A percentile compares a stretch with the other conserved stretches of the same genome.
phyloP scores from a whole-genome alignment of 2,329 filamentous ascomycete genomes.

The Aotearoamyces nothofagi region DNA sequence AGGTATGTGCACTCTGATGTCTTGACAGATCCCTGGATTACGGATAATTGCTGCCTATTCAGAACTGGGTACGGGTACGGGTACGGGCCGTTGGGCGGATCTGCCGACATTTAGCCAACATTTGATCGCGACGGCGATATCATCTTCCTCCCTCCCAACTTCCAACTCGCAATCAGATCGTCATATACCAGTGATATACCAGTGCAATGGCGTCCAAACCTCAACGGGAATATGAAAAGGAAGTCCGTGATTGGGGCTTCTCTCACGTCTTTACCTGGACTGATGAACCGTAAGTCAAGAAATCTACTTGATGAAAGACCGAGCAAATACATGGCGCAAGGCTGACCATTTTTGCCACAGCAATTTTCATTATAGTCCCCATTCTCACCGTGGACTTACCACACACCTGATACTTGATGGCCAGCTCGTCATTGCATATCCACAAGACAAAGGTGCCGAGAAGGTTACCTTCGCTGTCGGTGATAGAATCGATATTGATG shows the following conservation, averaged over 20 bases:
- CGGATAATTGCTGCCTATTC: no score
- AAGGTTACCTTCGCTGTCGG: constrained; percentile 46
- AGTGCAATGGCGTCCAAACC: constrained; percentile 22
- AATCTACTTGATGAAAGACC: constrained; percentile 1
- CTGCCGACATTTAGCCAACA: no score
- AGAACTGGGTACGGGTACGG: no score
- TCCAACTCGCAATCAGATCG: no score
- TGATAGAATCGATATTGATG: constrained; percentile 50
- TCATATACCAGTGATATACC: no score
- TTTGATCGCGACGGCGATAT: no score
- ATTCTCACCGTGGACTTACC: constrained; percentile 47
- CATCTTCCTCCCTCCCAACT: no score
- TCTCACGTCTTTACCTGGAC: constrained; percentile 56
- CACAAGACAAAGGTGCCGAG: constrained; percentile 34
- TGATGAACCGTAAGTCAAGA: constrained; percentile 50
- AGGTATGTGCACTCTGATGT: no score
- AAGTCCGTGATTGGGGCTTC: constrained; percentile 59
- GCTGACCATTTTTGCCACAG: constrained; percentile 23
- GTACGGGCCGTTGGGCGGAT: no score
- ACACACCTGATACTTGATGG: constrained; percentile 56
- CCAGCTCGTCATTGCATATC: constrained; percentile 51
- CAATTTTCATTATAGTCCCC: constrained; percentile 53
- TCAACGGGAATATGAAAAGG: constrained; percentile 34
- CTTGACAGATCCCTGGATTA: no score
- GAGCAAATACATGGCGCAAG: constrained; percentile 4